phyloP scores from a whole-genome alignment of 2,329 filamentous ascomycete genomes.

The Lecanicillium sp. region DNA sequence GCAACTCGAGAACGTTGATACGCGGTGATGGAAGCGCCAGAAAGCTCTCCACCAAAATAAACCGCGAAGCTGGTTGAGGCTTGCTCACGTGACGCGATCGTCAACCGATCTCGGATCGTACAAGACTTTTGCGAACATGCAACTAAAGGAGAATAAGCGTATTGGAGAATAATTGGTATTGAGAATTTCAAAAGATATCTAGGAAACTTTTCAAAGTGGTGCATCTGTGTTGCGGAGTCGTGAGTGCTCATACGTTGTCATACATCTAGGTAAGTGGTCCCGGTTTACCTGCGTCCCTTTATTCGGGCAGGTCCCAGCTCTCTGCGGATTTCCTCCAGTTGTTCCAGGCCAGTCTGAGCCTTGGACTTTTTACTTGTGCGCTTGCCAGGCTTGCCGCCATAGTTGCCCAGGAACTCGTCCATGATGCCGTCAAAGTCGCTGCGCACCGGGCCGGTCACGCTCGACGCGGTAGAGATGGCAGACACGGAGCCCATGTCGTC shows the following conservation, averaged over 20 bases:
- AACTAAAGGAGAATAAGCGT: neutral
- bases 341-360: conserved; percentile 73
- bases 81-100: conserved; percentile 10
- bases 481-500: conserved; percentile 52
- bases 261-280: neutral
- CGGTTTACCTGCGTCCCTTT: conserved; percentile 20
- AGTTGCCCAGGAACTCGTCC: conserved; percentile 82
- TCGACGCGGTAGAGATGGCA: conserved; percentile 57
- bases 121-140: neutral
- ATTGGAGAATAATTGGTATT: too few relatives aligned
- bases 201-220: neutral
- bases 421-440: conserved; percentile 83
- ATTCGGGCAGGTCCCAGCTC: conserved; percentile 73
- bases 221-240: neutral
- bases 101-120: neutral
- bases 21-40: conserved; percentile 8
- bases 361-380: conserved; percentile 73
- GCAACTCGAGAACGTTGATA: conserved; percentile 10
- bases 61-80: neutral
- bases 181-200: neutral
- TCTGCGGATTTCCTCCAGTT: conserved; percentile 83
- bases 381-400: conserved; percentile 61
- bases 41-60: conserved; percentile 11
- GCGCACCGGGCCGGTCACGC: conserved; percentile 61
- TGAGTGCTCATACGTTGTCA: conserved; percentile 3